Base-by-base conservation (phyloP, 2,329 filamentous ascomycete genomes). In the Berkeleyomyces rouxiae region DNA sequence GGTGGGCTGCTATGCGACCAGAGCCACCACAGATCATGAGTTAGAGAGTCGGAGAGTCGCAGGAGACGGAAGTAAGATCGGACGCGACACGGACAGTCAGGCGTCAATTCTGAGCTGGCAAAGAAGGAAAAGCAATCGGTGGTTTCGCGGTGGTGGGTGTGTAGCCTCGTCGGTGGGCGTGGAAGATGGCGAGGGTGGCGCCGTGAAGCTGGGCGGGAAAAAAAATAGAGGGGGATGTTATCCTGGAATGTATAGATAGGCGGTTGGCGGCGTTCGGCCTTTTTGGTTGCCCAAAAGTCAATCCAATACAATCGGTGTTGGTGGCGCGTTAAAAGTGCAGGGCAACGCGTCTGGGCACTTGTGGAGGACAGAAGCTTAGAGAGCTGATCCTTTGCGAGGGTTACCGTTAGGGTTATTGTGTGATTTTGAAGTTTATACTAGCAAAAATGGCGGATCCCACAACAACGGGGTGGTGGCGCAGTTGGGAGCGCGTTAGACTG, bases 1-100 rank as follows among this genome's bases (percentile, higher is more conserved):
- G 72, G 69, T 79, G 73, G 70, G 68, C 68, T 70, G 53, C 49
- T 62, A 58, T 62, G 65, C 44, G 46, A 39, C 40, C 63, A 42
- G 36, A 33, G 51, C 51, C 11, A 49, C 44, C 58, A 61, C 57
- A 58, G n/a, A 31, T 55, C 39, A 55, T 55, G 51, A 55, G 51
- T 55, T 31, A n/a, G 51, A 55, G 36, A 37, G 36, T 36, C 11
- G n/a, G 13, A 36, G 51, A 7, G 51, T 55, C 51, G 51, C 36
- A 39, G 3, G 10, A n/a, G 7, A 11, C 51, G 13, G 11, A 7
- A 13, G 51, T n/a, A 55, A 16, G 33, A 4, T 53, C 33, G 10
- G 49, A 13, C 42, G 42, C 23, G 23, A 23, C 23, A 23, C 23
- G 23, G 23, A 23, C 23, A 23, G 2, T 23, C 23, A 23, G 23